Conservation (phyloP, 2,329 filamentous ascomycete species). For the Neurospora crassa region DNA sequence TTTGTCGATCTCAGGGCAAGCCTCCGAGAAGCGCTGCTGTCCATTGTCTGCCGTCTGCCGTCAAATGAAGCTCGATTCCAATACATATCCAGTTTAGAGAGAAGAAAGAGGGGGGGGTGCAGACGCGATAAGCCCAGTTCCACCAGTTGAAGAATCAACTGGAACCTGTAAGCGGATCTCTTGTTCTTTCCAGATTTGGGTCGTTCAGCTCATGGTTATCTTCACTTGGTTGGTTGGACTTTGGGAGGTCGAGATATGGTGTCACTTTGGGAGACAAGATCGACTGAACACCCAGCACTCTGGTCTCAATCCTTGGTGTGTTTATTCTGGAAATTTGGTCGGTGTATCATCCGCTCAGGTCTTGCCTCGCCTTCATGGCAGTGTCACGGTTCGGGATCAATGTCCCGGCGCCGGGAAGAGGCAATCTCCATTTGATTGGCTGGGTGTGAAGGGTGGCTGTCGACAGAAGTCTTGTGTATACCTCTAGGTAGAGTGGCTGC, state of each 20-base stretch:
- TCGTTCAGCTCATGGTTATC: not conserved
- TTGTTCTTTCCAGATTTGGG: not conserved
- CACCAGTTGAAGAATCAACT: not conserved
- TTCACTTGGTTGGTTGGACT: not conserved
- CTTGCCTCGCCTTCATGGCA: not conserved
- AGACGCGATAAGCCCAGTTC: not conserved
- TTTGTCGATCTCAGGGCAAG: too few species aligned
- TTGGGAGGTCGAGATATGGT: not conserved
- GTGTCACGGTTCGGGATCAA: not conserved
- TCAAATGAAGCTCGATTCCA: too few species aligned
- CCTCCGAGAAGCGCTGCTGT: too few species aligned
- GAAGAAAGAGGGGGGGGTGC: too few species aligned
- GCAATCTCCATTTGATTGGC: not conserved
- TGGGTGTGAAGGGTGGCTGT: not conserved
- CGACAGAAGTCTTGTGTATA: not conserved
- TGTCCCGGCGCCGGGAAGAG: not conserved
- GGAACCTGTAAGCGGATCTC: not conserved
- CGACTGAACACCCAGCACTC: not conserved
- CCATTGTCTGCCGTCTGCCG: too few species aligned
- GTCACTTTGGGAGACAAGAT: not conserved
- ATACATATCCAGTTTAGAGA: too few species aligned
- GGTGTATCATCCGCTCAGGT: not conserved
- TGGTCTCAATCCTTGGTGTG: not conserved
- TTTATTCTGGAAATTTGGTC: not conserved
- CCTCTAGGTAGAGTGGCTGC: not conserved